These are phyloP conservation scores for Vitis rotundifolia DNA, from an alignment of 164 flowering plant species.

Conservation along the genomic window DNA sequence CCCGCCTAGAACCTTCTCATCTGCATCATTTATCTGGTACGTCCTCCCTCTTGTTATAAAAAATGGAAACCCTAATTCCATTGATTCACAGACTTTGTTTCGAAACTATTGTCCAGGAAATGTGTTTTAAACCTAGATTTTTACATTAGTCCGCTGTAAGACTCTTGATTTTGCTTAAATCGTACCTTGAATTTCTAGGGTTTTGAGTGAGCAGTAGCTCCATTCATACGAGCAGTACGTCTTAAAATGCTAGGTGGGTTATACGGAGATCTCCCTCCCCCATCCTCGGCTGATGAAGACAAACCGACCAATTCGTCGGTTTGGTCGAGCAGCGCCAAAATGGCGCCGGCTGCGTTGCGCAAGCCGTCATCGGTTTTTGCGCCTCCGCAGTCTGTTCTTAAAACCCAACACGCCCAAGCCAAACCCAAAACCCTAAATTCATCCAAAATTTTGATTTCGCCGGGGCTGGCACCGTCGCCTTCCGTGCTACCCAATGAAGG, in stretches of 20 bases:
- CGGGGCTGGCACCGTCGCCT: conserved; percentile 15
- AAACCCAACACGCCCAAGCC: conserved; percentile 43
- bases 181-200: no score
- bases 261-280: conserved; percentile 95
- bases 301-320: conserved; percentile 38
- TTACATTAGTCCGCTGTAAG: no score
- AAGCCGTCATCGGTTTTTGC: conserved; percentile 61
- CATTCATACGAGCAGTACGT: background rate
- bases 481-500: conserved; percentile 7
- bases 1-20: no score
- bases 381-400: conserved; percentile 62
- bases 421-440: conserved; percentile 37
- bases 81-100: no score
- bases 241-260: conserved; percentile 80
- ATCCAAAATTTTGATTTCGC: background rate
- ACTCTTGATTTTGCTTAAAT: no score
- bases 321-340: conserved; percentile 85
- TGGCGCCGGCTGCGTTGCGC: conserved; percentile 93
- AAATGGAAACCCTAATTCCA: no score
- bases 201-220: no score
- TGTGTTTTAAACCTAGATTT: no score
- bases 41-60: no score
- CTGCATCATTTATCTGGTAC: no score
- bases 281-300: conserved; percentile 63
- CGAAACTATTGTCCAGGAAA: no score